Base-by-base conservation (phyloP, 768 basidiomycete species). In the Kwoniella europaea region DNA sequence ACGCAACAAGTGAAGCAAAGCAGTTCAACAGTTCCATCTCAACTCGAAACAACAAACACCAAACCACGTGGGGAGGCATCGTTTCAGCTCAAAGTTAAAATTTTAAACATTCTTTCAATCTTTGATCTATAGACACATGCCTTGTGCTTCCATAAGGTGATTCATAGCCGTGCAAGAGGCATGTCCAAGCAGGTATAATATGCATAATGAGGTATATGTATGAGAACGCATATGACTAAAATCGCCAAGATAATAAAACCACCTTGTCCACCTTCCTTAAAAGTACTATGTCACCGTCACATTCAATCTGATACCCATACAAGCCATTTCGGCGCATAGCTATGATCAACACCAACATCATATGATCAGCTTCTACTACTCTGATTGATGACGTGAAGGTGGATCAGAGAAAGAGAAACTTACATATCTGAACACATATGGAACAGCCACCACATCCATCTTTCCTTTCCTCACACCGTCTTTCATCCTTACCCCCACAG, bases 251-350 rank as follows among this genome's bases (percentile, higher is more conserved):
- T 6, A 10, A 57, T 15, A 24, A 35, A 35, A 46, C 4, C 24
- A 59, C 18, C 16, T 22, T 20, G 12, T 57, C 6, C 22, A 59
- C 54, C 27, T 54, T 27, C 29, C 41, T 54, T 46, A 3, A 62
- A 1, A 10, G 22, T 35, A 7, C 67, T 76, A 92, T 62, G 83
- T 87, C 63, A 95, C 88, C 80, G 92, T 90, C 60, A 98, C 84
- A 59, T 92, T 92, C 62, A 98, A 88, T 44, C 91, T 89, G 77
- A 99, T 98, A 57, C 97, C 96, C 96, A 98, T 98, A 18, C 93
- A 91, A n/a, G 95, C 95, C 76, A 99, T 85, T 85, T 99, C 97
- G 2, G 95, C 83, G 59, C 82, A 83, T 22, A 84, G 76, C 74
- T 80, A 62, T 3, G 41, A 50, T n/a, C 35, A 35, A 29, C 9